Conservation (phyloP, 1,284 basidiomycete genomes). For the Heterobasidion annosum region DNA sequence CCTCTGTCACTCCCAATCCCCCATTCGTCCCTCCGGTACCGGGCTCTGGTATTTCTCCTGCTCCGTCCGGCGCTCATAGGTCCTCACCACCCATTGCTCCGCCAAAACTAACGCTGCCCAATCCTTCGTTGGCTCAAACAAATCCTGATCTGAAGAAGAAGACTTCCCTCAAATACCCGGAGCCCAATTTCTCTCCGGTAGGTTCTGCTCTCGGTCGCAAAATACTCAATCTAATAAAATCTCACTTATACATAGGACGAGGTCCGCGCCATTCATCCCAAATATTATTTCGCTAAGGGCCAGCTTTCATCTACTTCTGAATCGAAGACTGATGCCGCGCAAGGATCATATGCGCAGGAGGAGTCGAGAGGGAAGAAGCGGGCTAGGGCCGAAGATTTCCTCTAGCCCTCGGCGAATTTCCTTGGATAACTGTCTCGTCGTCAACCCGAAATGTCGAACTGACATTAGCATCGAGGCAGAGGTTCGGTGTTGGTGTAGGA, state of each 20-base stretch:
- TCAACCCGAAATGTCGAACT: too few relatives aligned
- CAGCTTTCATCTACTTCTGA: slow-evolving; percentile 24
- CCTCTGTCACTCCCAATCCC: slow-evolving; percentile 9
- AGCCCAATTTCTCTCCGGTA: slow-evolving; percentile 72
- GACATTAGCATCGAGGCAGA: too few relatives aligned
- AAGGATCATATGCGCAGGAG: slow-evolving; percentile 25
- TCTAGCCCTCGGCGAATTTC: slow-evolving; percentile 4
- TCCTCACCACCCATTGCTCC: slow-evolving; percentile 3
- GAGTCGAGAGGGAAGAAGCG: slow-evolving; percentile 69
- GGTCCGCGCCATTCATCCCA: slow-evolving; percentile 65
- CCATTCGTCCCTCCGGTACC: not conserved
- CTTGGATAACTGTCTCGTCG: not conserved
- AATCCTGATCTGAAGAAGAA: slow-evolving; percentile 71
- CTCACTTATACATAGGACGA: slow-evolving; percentile 50
- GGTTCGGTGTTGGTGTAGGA: not conserved
- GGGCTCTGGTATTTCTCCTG: slow-evolving; percentile 6
- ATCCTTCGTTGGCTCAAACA: slow-evolving; percentile 49
- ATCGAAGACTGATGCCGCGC: slow-evolving; percentile 16
- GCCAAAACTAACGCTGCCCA: slow-evolving; percentile 41
- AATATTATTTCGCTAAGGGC: slow-evolving; percentile 56
- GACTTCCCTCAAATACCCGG: slow-evolving; percentile 66
- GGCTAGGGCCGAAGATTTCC: slow-evolving; percentile 69
- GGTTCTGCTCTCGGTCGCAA: slow-evolving; percentile 13
- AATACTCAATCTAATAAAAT: not conserved
- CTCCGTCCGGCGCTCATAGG: not conserved